Conservation (phyloP, 805 yeast species). For the Saturnispora diversa region DNA sequence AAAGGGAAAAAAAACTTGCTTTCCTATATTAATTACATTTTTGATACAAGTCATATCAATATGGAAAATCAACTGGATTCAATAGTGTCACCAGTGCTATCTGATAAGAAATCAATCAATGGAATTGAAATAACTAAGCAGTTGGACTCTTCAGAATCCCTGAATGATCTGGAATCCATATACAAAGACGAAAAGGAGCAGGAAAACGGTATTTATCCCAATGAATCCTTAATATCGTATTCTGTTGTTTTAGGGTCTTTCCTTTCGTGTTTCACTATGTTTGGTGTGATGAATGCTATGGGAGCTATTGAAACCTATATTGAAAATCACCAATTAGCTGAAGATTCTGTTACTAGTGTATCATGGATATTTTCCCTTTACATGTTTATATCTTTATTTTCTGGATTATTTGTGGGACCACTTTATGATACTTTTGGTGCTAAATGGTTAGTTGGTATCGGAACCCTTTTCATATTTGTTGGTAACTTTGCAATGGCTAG, state of each 20-base stretch:
- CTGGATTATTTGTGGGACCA: conserved; percentile 36
- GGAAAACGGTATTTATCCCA: conserved; percentile 36
- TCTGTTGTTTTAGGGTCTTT: conserved; percentile 49
- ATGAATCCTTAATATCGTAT: conserved; percentile 54
- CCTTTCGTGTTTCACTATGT: conserved; percentile 41
- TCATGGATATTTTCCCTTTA: conserved; percentile 64
- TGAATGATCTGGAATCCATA: neutral
- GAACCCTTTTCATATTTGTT: conserved; percentile 38
- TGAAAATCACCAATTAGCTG: conserved; percentile 43
- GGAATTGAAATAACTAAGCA: neutral
- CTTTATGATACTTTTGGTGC: conserved; percentile 59
- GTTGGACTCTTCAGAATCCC: neutral
- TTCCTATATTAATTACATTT: too few species aligned
- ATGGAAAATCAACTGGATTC: neutral
- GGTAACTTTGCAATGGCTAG: conserved; percentile 55
- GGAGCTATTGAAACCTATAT: conserved; percentile 61
- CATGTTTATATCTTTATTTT: conserved; percentile 40
- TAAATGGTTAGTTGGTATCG: conserved; percentile 34
- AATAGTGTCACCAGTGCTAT: neutral
- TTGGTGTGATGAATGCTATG: conserved; percentile 50
- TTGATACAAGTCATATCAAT: too few species aligned
- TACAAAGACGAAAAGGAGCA: conserved; percentile 8
- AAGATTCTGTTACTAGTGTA: conserved; percentile 39
- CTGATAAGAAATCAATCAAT: neutral
- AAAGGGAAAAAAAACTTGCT: too few species aligned